Conservation (phyloP, 768 basidiomycete species). For the Macrolepiota albuminosa region DNA sequence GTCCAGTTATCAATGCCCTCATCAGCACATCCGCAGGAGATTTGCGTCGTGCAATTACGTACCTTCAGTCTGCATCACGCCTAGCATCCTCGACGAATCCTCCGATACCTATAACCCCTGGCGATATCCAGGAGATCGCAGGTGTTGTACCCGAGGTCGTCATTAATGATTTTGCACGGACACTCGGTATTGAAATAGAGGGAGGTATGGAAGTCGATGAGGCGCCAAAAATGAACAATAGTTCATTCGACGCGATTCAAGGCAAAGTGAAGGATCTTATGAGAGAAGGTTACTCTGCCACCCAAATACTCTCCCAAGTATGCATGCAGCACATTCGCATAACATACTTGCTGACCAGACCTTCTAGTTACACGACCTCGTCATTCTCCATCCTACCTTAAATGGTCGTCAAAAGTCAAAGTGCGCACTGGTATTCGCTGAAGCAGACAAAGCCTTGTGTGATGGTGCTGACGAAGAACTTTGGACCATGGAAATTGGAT, state of each 20-base stretch:
- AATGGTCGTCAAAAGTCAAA: constrained; percentile 75
- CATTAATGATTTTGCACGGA: constrained; percentile 61
- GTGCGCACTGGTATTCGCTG: constrained; percentile 82
- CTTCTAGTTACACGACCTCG: constrained; percentile 80
- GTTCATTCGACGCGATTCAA: constrained; percentile 58
- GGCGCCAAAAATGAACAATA: constrained; percentile 20
- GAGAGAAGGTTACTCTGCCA: constrained; percentile 88
- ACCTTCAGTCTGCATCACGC: constrained; percentile 92
- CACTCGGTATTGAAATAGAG: constrained; percentile 67
- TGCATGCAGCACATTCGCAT: constrained; percentile 24
- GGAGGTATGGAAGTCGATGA: constrained; percentile 47
- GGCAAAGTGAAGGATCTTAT: constrained; percentile 71
- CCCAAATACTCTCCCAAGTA: constrained; percentile 87
- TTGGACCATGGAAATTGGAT: constrained; percentile 87
- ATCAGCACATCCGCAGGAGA: constrained; percentile 86
- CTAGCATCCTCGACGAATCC: constrained; percentile 72
- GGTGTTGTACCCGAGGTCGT: constrained; percentile 84
- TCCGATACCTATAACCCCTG: constrained; percentile 67
- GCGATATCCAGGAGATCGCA: constrained; percentile 93
- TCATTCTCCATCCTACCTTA: constrained; percentile 79
- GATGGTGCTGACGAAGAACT: constrained; percentile 98
- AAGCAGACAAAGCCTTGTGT: constrained; percentile 92
- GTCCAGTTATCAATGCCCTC: constrained; percentile 63
- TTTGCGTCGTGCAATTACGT: constrained; percentile 94
- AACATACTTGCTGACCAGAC: constrained; percentile 4